Evolutionary conservation across 2,329 filamentous ascomycete species (phyloP), one percentile per base, ranked within the genome.

Genomic region (Epichloe baconii): DNA sequence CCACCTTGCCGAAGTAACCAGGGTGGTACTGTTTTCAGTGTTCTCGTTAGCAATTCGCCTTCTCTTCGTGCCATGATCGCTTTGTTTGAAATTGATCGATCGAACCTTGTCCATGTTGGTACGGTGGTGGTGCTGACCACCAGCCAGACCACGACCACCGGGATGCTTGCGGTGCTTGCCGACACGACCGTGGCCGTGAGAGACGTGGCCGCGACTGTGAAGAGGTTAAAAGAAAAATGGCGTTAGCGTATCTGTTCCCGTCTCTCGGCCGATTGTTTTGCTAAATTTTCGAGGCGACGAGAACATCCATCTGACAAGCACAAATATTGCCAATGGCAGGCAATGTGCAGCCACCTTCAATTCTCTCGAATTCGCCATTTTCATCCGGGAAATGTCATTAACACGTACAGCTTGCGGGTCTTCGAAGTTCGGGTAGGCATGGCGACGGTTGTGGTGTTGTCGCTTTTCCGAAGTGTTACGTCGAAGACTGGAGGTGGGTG

Each of bases 1-100:
- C 86, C 64, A 91, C 87, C 79, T 96, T 95, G 77, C 88, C 88
- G 76, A 96, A 97, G 87, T 97, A 97, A 88, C 93, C 93, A 58
- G 91, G 89, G 71, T 95, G 88, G 84, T 91, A 89, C 77, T 91
- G 82, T 66, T 53, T 54, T 54, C 42, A 52, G 57, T 15, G 14
- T 8, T 54, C 49, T 48, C 48, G 63, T 68, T 58, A 68, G 66
- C 53, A 52, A 52, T 40, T 42, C 41, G 31, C 35, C 44, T 10
- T 49, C 41, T 35, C 42, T 44, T 56, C 56, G 21, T 53, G 12
- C 37, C 14, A 11, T 17, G 14, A 23, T 52, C 17, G 26, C 11
- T 11, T 35, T 5, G 4, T 31, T 48, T 12, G n/a, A 38, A 17
- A n/a, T 43, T 10, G 23, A 73, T 88, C 85, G 23, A 73, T 88